Percentiles rank a stretch among this genome's conserved stretches.
Evolutionary conservation across 2,329 filamentous ascomycete species (phyloP).

Genomic region (Gyromitra esculenta): DNA sequence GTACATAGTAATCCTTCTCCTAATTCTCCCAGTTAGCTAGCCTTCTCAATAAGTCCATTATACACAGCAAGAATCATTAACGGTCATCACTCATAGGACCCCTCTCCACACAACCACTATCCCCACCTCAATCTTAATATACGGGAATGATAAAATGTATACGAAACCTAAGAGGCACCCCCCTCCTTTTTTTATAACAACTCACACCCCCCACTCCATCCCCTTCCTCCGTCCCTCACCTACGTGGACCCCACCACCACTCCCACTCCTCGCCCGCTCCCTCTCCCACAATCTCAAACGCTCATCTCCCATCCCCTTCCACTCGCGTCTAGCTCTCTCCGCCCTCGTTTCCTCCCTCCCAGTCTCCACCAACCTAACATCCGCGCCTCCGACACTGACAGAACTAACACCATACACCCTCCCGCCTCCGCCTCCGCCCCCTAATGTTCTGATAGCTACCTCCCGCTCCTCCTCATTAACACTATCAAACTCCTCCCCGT

Average conservation of each 20-base stretch:
- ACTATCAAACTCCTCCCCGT: constrained; percentile 50
- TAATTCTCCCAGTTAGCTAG: neutral
- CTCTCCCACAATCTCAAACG: constrained; percentile 33
- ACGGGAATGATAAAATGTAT: too few relatives aligned
- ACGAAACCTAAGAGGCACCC: neutral
- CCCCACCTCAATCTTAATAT: neutral
- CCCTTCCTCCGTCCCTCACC: constrained; percentile 45
- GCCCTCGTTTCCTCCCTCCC: constrained; percentile 27
- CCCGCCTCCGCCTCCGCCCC: neutral
- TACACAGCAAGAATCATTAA: constrained; percentile 5
- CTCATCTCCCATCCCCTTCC: constrained; percentile 38
- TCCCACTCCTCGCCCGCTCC: constrained; percentile 21
- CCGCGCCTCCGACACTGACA: neutral
- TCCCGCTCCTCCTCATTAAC: constrained; percentile 53
- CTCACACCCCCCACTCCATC: constrained; percentile 38
- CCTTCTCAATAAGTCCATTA: neutral
- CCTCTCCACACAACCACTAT: neutral
- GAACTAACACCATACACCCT: constrained; percentile 31
- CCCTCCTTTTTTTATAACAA: neutral
- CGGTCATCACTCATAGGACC: constrained; percentile 9
- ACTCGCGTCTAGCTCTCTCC: constrained; percentile 31
- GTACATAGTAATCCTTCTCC: neutral
- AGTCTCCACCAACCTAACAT: neutral
- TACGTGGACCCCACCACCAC: constrained; percentile 33
- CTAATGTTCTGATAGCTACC: constrained; percentile 35